phyloP scores from a whole-genome alignment of 805 yeast species.

The Candida lessepsii region DNA sequence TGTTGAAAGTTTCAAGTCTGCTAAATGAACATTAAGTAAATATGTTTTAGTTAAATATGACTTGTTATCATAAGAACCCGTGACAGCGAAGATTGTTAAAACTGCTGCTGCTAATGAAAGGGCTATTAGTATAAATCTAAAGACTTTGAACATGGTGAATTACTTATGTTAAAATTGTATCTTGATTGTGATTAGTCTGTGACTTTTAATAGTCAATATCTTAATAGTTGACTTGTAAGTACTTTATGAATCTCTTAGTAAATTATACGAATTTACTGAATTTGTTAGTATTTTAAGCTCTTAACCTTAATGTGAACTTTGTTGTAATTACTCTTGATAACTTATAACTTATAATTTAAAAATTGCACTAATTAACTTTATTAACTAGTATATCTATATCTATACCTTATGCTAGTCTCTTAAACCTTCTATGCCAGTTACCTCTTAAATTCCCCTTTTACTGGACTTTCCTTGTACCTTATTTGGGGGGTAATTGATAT shows the following conservation, averaged over 20 bases:
- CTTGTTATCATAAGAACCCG: conserved; percentile 38
- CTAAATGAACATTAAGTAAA: conserved; percentile 35
- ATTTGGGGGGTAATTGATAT: background rate
- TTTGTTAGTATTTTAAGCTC: too few species aligned
- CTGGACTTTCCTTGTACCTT: conserved; percentile 7
- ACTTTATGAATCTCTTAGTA: too few species aligned
- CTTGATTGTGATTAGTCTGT: too few species aligned
- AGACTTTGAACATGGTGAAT: conserved; percentile 34
- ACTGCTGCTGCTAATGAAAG: conserved; percentile 31
- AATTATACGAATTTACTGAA: too few species aligned
- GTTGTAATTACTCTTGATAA: too few species aligned
- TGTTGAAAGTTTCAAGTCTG: conserved; percentile 30
- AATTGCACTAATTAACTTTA: too few species aligned
- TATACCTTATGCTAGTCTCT: conserved; percentile 4
- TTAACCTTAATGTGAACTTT: too few species aligned
- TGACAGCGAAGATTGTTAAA: conserved; percentile 34
- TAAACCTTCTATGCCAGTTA: background rate
- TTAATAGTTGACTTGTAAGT: too few species aligned
- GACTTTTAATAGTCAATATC: too few species aligned
- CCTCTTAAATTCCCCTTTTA: background rate
- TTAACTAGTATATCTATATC: too few species aligned
- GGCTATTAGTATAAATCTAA: conserved; percentile 32
- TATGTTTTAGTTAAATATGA: conserved; percentile 34
- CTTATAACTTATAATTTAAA: too few species aligned
- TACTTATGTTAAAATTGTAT: too few species aligned